Evolutionary conservation across 169 alveolate genomes (phyloP).

Genomic region (Cryptosporidium viatorum): DNA sequence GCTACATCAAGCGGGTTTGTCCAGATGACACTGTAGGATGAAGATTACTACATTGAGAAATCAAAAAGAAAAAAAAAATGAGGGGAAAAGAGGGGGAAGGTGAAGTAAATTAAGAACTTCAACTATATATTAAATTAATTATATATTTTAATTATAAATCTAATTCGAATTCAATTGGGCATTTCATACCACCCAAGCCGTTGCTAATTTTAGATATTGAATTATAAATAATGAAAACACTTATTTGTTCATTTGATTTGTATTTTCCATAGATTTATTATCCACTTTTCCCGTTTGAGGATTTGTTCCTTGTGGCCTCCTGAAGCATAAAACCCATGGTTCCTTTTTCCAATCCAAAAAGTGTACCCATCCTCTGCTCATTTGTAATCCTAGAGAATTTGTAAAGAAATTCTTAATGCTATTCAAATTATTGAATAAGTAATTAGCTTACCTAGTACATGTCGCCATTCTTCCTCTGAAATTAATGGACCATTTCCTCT

Average conservation of each 20-base stretch:
- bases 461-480: slow-evolving; percentile 75
- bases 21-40: not conserved
- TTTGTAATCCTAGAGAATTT: slow-evolving; percentile 47
- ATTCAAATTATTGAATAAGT: not conserved
- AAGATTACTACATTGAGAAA: not conserved
- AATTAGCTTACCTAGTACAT: slow-evolving; percentile 50
- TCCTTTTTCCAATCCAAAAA: slow-evolving; percentile 73
- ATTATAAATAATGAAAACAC: not conserved
- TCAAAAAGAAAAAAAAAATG: not conserved
- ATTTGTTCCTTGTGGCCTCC: slow-evolving; percentile 73
- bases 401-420: not conserved
- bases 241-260: slow-evolving; percentile 31
- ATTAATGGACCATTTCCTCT: slow-evolving; percentile 69
- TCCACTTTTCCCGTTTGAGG: slow-evolving; percentile 75
- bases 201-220: not conserved
- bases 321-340: slow-evolving; percentile 71
- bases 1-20: not conserved
- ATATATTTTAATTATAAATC: not conserved
- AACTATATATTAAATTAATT: not conserved
- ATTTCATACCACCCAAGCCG: not conserved
- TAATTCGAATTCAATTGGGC: slow-evolving; percentile 1
- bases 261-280: slow-evolving; percentile 3
- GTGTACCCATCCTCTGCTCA: slow-evolving; percentile 75
- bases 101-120: not conserved
- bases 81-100: not conserved